Evolutionary conservation across 495 filamentous ascomycete species (phyloP), one percentile per base, ranked within the genome.

Genomic region (Elasticomyces elasticus): DNA sequence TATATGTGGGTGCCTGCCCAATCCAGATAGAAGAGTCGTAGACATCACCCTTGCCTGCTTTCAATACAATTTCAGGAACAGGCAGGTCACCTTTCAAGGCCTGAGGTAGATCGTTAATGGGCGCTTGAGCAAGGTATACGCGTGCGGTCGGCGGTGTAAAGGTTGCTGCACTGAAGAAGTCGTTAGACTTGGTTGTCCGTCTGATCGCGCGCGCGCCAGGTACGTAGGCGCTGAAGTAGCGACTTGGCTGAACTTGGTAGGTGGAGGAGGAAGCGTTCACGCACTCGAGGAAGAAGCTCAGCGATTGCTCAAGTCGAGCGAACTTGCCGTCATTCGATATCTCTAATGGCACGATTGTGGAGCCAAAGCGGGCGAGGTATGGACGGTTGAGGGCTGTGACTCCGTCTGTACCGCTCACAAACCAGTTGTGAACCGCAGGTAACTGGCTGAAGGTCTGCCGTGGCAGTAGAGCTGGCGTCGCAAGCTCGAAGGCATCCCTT

Each of bases 1-100:
- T 97, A 62, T 84, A 85, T 0, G 90, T 96, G 1, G 87, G 85
- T 28, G 87, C 78, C 4, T 84, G 69, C 10, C 92, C 92, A 5
- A 97, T 75, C 92, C 92, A 98, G 23, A 98, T 68, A 63, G 83
- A 91, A 12, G 82, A 80, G 59, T 80, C 79, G 63, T 98, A 97
- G 11, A 96, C 69, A 68, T 96, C 90, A 20, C 37, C 83, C 82
- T 61, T 71, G 72, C 10, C 87, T 81, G 10, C 79, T 72, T 28
- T 71, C 54, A 22, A 51, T 56, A 96, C 82, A 3, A 88, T 49
- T 0, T 73, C 58, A 0, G 92, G 92, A 0, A 76, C 74, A 0
- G 85, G 84, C 0, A 95, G 66, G 60, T 92, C 88, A 1, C 70
- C 67, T 41, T 70, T 75, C 5, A 95, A 64, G 1, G 63, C 45